Evolutionary conservation across 305 asterid genomes (phyloP).

Genomic region (Solanum aculeatissimum): DNA sequence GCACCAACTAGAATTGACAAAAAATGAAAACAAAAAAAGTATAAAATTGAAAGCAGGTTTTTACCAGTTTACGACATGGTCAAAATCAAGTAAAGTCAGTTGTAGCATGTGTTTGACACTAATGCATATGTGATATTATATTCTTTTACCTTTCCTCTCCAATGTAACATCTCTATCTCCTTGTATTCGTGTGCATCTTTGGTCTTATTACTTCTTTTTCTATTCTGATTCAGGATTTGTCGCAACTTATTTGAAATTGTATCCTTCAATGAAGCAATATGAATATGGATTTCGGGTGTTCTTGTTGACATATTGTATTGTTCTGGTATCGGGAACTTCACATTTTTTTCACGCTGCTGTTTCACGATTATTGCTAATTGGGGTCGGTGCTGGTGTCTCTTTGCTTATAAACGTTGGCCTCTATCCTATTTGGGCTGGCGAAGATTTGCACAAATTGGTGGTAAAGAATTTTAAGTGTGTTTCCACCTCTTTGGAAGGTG

Average conservation of each 20-base stretch:
- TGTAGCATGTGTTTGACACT: not conserved
- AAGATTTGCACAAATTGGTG: conserved; percentile 12
- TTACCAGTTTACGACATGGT: not conserved
- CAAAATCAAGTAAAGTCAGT: not conserved
- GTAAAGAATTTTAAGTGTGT: conserved; percentile 21
- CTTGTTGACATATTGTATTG: conserved; percentile 74
- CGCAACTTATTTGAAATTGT: conserved; percentile 60
- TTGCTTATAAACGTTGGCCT: conserved; percentile 33
- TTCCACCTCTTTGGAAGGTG: conserved; percentile 18
- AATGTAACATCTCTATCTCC: not conserved
- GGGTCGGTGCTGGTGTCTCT: conserved; percentile 68
- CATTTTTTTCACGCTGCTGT: conserved; percentile 58
- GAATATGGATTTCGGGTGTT: conserved; percentile 91
- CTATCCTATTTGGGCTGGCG: conserved; percentile 11
- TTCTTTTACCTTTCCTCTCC: not conserved
- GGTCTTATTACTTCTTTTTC: not conserved
- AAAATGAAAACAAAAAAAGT: no score
- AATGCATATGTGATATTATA: not conserved
- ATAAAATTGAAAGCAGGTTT: not conserved
- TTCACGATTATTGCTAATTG: conserved; percentile 60
- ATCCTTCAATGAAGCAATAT: conserved; percentile 85
- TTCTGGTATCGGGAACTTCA: conserved; percentile 64
- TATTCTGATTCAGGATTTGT: conserved; percentile 19
- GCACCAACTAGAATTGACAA: not conserved
- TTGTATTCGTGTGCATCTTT: not conserved